phyloP scores from a whole-genome alignment of 768 basidiomycete genomes.

The Scleroderma bovista region DNA sequence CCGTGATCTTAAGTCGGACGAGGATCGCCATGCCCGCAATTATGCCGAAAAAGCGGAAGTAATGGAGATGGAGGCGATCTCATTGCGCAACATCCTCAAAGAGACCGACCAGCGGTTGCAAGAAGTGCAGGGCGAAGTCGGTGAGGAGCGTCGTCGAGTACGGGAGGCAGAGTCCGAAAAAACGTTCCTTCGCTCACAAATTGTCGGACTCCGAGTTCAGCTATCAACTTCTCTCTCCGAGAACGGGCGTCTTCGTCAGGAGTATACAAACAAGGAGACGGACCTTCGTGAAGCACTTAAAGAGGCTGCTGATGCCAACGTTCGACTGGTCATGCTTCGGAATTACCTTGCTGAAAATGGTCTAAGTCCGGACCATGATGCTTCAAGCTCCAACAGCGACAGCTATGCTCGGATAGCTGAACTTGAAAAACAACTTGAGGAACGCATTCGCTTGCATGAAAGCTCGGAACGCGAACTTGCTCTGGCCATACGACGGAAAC shows the following conservation, averaged over 20 bases:
- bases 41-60: constrained; percentile 80
- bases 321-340: constrained; percentile 75
- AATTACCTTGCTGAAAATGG: constrained; percentile 88
- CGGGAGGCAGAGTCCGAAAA: constrained; percentile 63
- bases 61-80: constrained; percentile 70
- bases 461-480: constrained; percentile 72
- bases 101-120: constrained; percentile 71
- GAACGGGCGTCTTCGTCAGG: constrained; percentile 62
- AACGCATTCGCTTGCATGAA: constrained; percentile 68
- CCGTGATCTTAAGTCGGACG: constrained; percentile 77
- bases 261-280: constrained; percentile 59
- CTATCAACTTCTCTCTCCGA: constrained; percentile 65
- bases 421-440: constrained; percentile 72
- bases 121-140: constrained; percentile 57
- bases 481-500: constrained; percentile 56
- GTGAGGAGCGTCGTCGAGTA: constrained; percentile 59
- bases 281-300: constrained; percentile 59
- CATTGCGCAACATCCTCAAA: constrained; percentile 74
- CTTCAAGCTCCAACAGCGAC: constrained; percentile 40
- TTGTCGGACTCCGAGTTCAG: constrained; percentile 68
- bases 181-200: constrained; percentile 62
- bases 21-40: constrained; percentile 68
- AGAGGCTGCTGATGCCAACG: constrained; percentile 60
- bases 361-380: constrained; percentile 70
- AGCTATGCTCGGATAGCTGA: constrained; percentile 52